Evolutionary conservation across 495 filamentous ascomycete species (phyloP).

Genomic region (Delitschia confertaspora): DNA sequence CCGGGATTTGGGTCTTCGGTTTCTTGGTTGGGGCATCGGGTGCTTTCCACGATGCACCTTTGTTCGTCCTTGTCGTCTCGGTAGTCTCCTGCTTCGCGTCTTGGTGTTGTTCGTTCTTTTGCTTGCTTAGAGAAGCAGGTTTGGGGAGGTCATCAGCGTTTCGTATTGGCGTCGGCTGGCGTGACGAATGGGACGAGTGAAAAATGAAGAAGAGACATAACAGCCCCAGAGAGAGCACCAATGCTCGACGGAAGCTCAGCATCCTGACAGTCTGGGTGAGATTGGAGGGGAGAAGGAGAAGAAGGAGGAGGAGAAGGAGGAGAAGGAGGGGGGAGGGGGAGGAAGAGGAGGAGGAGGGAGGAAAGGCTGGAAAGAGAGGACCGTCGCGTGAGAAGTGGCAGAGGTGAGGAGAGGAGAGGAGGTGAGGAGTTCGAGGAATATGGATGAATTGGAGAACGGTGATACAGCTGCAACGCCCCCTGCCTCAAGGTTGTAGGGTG

Average conservation of each 20-base stretch:
- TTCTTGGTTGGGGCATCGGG: constrained; percentile 38
- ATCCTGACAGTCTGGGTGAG: constrained; percentile 24
- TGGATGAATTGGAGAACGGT: too few relatives aligned
- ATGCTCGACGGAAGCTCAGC: constrained; percentile 62
- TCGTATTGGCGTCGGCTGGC: constrained; percentile 15
- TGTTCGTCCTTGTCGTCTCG: constrained; percentile 2
- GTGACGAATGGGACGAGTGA: constrained; percentile 47
- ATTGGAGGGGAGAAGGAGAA: constrained; percentile 20
- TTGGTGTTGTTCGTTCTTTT: constrained; percentile 13
- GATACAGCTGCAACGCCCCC: too few relatives aligned
- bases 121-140: constrained; percentile 23
- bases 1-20: constrained; percentile 32
- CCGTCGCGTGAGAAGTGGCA: too few relatives aligned
- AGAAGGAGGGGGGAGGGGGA: constrained; percentile 10
- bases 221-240: constrained; percentile 58
- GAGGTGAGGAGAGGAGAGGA: too few relatives aligned
- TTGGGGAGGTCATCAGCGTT: constrained; percentile 30
- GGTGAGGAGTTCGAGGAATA: too few relatives aligned
- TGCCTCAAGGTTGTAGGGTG: too few relatives aligned
- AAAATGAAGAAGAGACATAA: constrained; percentile 64
- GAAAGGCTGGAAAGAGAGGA: too few relatives aligned
- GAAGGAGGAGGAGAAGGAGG: constrained; percentile 10
- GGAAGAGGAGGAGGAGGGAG: constrained; percentile 1
- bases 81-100: constrained; percentile 20
- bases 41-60: constrained; percentile 7